Base-by-base conservation (phyloP, 2,329 filamentous ascomycete species). In the Septoria linicola region DNA sequence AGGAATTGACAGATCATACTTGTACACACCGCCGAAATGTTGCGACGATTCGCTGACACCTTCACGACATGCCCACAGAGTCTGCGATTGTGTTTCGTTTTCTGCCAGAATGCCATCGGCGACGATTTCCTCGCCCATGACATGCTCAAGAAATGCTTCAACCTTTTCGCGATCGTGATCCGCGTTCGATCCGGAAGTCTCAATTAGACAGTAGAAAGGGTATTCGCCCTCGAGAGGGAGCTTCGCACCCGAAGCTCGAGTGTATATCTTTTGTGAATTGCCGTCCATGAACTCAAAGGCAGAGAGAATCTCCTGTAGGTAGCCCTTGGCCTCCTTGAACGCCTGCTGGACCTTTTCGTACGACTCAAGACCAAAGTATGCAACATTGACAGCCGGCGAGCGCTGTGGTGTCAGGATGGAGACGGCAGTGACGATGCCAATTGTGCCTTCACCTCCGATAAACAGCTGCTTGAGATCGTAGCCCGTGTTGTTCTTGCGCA, bases 401-500 rank as follows among this genome's bases (percentile, higher is more conserved):
- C 89, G 82, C 66, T 91, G 90, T 0, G 93, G 91, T 66, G 91
- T 96, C 61, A 92, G 79, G 56, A 99, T 87, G 3, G 90, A 91
- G 31, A 97, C 80, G 40, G 82, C 91, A 14, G 93, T 99, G 63
- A 99, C 88, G 64, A 97, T 87, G 46, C 93, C 93, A 57, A 97
- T 87, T 4, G 93, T 97, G 19, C 93, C 93, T 72, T 99, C 93
- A 25, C 85, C 88, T 39, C 93, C 93, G 64, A 99, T 95, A 70
- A 99, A 96, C 30, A 96, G 80, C 72, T 96, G 92, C 76, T 96
- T 96, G 51, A 96, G 73, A 69, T 99, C 95, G 72, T 97, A 99
- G 21, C 93, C 93, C 1, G 93, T 99, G 75, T 99, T 99, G 78
- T 99, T 97, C 78, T 99, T 99, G 60, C 93, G 84, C 51, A 99